A percentile compares a stretch with the other conserved stretches of the same genome.
These are phyloP conservation scores for Termitomyces sp. DNA, from an alignment of 768 basidiomycete species.

Conservation along the genomic window DNA sequence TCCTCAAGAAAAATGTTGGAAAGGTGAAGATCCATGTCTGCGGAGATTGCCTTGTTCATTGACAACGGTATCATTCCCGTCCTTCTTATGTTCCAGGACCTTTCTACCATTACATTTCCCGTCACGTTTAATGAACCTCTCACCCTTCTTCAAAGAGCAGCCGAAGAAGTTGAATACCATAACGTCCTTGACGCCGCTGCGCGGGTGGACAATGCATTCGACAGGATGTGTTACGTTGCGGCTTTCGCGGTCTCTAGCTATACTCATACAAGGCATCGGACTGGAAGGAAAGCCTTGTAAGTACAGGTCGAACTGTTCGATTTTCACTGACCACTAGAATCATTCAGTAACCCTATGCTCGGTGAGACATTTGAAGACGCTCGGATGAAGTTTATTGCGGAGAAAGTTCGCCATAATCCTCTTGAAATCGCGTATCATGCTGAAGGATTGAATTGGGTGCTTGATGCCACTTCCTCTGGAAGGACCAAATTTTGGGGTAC, in stretches of 20 bases:
- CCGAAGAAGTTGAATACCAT: slow-evolving; percentile 81
- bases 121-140: slow-evolving; percentile 89
- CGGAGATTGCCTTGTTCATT: neutral
- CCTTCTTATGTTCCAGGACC: slow-evolving; percentile 43
- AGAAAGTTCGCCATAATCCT: slow-evolving; percentile 85
- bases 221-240: slow-evolving; percentile 70
- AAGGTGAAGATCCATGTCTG: slow-evolving; percentile 42
- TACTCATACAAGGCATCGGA: slow-evolving; percentile 72
- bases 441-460: slow-evolving; percentile 71
- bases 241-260: slow-evolving; percentile 85
- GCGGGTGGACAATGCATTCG: slow-evolving; percentile 46
- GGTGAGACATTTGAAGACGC: slow-evolving; percentile 84
- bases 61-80: neutral
- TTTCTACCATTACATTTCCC: slow-evolving; percentile 79
- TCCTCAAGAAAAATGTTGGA: slow-evolving; percentile 85
- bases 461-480: slow-evolving; percentile 71
- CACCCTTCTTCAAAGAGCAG: slow-evolving; percentile 72
- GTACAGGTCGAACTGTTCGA: slow-evolving; percentile 21
- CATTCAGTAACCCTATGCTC: slow-evolving; percentile 76
- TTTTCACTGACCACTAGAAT: slow-evolving; percentile 3
- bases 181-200: slow-evolving; percentile 64
- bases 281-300: slow-evolving; percentile 85
- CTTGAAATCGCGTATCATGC: slow-evolving; percentile 84
- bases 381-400: slow-evolving; percentile 77
- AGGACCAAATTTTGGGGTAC: slow-evolving; percentile 89